A percentile compares a stretch with the other conserved stretches of the same genome.
Conservation (phyloP, 192 early-diverging fungal genomes). For the Entophlyctis helioformis region DNA sequence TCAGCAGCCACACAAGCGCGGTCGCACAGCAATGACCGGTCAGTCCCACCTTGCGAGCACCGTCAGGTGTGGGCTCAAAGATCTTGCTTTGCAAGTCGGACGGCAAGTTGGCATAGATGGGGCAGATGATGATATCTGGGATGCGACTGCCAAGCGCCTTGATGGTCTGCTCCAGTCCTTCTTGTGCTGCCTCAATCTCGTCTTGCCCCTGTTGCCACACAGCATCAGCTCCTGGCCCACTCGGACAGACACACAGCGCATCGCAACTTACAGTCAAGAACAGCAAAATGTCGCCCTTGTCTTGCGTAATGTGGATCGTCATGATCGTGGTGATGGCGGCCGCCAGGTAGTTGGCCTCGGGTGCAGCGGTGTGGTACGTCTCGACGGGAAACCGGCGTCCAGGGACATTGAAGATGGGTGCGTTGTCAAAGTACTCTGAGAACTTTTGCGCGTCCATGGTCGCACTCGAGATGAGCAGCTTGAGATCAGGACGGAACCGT, state of each 20-base stretch:
- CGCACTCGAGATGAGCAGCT: conserved; percentile 90
- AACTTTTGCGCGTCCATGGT: conserved; percentile 98
- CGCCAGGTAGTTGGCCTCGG: conserved; percentile 91
- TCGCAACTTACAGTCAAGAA: conserved; percentile 62
- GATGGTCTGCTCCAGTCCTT: conserved; percentile 61
- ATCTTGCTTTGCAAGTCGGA: conserved; percentile 92
- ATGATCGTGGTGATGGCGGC: conserved; percentile 88
- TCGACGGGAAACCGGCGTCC: conserved; percentile 89
- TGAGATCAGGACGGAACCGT: conserved; percentile 85
- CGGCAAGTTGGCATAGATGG: conserved; percentile 89
- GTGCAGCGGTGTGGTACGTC: conserved; percentile 89
- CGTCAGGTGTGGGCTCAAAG: conserved; percentile 80
- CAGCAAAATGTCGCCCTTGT: conserved; percentile 81
- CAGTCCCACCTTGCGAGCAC: conserved; percentile 38
- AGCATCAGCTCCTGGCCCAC: neutral
- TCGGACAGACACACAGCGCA: too few species aligned
- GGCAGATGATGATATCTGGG: conserved; percentile 67
- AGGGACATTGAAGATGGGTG: conserved; percentile 88
- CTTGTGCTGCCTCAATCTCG: conserved; percentile 90
- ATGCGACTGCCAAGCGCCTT: conserved; percentile 78
- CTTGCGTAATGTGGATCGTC: conserved; percentile 86
- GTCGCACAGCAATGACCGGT: neutral
- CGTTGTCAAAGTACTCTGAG: conserved; percentile 86
- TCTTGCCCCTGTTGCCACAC: conserved; percentile 64
- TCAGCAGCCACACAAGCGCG: neutral